These are phyloP conservation scores for Spirogloea muscicola DNA, from an alignment of 139 green algal genomes.

Conservation along the genomic window DNA sequence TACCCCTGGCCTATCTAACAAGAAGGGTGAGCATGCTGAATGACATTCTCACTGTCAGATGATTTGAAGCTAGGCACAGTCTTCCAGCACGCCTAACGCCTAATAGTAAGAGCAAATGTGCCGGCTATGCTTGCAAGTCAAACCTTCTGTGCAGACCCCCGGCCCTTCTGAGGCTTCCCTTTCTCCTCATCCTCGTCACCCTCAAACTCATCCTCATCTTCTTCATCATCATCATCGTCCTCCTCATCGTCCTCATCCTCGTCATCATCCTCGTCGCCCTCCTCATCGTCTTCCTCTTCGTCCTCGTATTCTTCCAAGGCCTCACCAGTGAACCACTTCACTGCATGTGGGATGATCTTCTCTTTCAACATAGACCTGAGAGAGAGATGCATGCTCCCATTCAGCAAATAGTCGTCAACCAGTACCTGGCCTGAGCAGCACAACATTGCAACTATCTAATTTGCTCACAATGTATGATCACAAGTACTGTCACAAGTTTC, in stretches of 20 bases:
- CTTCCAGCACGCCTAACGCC: too few species aligned
- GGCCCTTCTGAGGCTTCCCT: too few species aligned
- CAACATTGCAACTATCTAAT: too few species aligned
- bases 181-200: constrained; percentile 4
- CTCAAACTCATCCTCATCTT: constrained; percentile 4
- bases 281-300: constrained; percentile 54
- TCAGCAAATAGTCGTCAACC: neutral
- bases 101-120: too few species aligned
- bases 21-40: too few species aligned
- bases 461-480: too few species aligned
- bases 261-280: constrained; percentile 47
- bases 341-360: constrained; percentile 79
- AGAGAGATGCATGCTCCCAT: neutral
- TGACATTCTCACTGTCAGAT: too few species aligned
- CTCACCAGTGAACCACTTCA: constrained; percentile 90
- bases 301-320: constrained; percentile 65
- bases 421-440: neutral
- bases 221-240: constrained; percentile 39
- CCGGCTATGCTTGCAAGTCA: too few species aligned
- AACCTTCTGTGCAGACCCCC: too few species aligned
- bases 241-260: constrained; percentile 41
- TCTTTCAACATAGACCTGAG: constrained; percentile 57
- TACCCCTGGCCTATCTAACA: too few species aligned
- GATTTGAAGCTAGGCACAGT: too few species aligned
- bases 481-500: too few species aligned